Conservation (phyloP, 305 asterid species). For the Lippia alba region DNA sequence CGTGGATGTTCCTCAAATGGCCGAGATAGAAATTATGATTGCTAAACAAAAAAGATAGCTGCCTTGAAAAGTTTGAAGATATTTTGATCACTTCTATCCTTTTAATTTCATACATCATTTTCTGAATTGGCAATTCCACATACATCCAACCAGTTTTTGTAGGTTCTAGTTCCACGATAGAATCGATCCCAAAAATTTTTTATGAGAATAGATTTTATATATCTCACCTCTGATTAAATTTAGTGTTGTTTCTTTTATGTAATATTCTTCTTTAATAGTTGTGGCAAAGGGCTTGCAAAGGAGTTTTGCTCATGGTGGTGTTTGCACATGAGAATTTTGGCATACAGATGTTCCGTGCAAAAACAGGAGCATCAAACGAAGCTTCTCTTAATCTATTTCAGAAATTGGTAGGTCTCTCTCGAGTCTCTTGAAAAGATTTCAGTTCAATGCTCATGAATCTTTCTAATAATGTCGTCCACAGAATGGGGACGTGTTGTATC, state of each 20-base stretch:
- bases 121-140: conserved; percentile 16
- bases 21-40: conserved; percentile 93
- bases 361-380: conserved; percentile 76
- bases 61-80: neutral
- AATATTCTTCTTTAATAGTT: conserved; percentile 45
- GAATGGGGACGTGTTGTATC: neutral
- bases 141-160: neutral
- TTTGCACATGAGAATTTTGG: conserved; percentile 68
- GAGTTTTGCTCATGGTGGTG: conserved; percentile 84
- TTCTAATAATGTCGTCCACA: conserved; percentile 5
- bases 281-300: conserved; percentile 91
- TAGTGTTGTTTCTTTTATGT: conserved; percentile 17
- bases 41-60: conserved; percentile 78
- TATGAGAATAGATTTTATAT: neutral
- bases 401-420: conserved; percentile 60
- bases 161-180: conserved; percentile 10
- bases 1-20: conserved; percentile 69
- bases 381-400: conserved; percentile 78
- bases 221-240: conserved; percentile 5
- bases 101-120: conserved; percentile 8
- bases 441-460: neutral
- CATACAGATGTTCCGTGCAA: conserved; percentile 64
- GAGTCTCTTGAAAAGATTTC: too few species aligned
- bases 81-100: conserved; percentile 7
- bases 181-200: neutral